Conservation (phyloP, 176 grass and related monocot genomes). For the Oryza meyeriana region DNA sequence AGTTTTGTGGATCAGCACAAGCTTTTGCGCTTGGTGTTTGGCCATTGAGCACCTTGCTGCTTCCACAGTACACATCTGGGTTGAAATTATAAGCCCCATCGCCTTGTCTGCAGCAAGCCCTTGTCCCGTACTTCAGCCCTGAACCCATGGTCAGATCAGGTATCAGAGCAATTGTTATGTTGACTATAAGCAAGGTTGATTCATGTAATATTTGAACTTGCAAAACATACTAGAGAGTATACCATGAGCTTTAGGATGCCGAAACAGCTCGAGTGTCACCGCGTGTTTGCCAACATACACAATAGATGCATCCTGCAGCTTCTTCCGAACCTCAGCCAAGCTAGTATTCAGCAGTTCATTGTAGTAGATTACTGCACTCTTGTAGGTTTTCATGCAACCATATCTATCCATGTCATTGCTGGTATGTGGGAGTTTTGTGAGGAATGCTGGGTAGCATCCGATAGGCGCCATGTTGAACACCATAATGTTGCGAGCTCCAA, state of each 20-base stretch:
- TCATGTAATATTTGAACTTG: neutral
- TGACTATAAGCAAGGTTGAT: no score
- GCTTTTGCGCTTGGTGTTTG: conserved; percentile 25
- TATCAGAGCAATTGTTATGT: neutral
- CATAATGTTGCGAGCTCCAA: conserved; percentile 56
- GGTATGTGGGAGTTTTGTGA: conserved; percentile 34
- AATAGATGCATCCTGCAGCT: conserved; percentile 31
- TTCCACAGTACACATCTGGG: conserved; percentile 44
- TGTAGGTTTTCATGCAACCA: conserved; percentile 64
- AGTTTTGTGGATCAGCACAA: conserved; percentile 53
- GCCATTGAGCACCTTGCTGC: conserved; percentile 53
- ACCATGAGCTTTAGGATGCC: conserved; percentile 49
- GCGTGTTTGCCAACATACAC: conserved; percentile 52
- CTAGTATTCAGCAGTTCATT: conserved; percentile 51
- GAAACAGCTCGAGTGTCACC: conserved; percentile 51
- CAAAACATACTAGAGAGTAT: neutral
- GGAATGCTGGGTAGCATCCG: conserved; percentile 71
- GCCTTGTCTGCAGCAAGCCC: conserved; percentile 64
- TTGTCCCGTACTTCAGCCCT: conserved; percentile 59
- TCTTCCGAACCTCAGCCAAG: conserved; percentile 25
- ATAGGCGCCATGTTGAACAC: conserved; percentile 67
- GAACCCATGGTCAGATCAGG: neutral
- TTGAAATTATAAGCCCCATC: conserved; percentile 58
- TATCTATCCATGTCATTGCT: conserved; percentile 41
- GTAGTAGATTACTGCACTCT: conserved; percentile 47